phyloP scores from a whole-genome alignment of 257 asterid genomes.

The Capsicum chinense region DNA sequence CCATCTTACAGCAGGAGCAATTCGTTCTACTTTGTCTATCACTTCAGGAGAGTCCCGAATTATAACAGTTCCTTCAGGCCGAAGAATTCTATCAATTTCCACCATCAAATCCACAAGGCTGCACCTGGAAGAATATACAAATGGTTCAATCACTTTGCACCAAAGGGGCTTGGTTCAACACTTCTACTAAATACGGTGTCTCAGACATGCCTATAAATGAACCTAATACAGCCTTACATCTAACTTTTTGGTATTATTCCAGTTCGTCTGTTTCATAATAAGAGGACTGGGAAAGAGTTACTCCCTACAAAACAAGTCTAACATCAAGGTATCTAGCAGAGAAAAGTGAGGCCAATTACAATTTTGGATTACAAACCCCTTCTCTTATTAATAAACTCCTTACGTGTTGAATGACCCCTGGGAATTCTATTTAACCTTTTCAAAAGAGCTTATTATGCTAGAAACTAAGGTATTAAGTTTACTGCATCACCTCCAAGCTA shows the following conservation, averaged over 20 bases:
- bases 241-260: not conserved
- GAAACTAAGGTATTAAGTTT: not conserved
- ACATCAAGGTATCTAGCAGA: not conserved
- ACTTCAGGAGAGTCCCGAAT: slow-evolving; percentile 82
- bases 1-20: slow-evolving; percentile 86
- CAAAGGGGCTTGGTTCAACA: not conserved
- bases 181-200: not conserved
- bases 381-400: not conserved
- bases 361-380: not conserved
- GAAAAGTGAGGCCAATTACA: not conserved
- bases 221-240: not conserved
- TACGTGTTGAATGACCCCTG: not conserved
- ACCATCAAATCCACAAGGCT: slow-evolving; percentile 90
- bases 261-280: not conserved
- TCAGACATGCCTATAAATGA: not conserved
- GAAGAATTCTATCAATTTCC: slow-evolving; percentile 89
- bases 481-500: too few species aligned
- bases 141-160: not conserved
- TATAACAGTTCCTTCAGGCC: slow-evolving; percentile 89
- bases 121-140: slow-evolving; percentile 61
- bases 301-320: not conserved
- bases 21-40: slow-evolving; percentile 61
- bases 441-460: not conserved
- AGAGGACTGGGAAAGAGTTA: not conserved
- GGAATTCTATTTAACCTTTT: not conserved